Evolutionary conservation across 164 flowering plant species (phyloP), one percentile per base, ranked within the genome.

Genomic region (Vitis labrusca): DNA sequence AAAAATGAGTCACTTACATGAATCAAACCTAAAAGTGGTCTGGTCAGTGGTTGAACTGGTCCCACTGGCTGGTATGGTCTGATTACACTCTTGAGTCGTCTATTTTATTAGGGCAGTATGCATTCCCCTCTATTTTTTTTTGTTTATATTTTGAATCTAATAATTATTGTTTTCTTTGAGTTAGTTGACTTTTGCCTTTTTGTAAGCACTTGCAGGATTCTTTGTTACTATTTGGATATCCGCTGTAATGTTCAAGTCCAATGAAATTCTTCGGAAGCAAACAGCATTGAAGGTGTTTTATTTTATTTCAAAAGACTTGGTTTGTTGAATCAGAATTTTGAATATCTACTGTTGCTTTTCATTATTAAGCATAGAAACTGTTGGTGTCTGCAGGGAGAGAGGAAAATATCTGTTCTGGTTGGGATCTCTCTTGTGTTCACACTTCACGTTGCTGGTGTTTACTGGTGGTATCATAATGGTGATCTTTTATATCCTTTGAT

Each of bases 211-310:
- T 79, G 19, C 87, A 96, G 99, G 99, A 59, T 93, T 96, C 73
- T 89, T 92, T 84, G 93, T 91, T 29, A 91, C 98, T 49, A 88
- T 93, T 58, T 93, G 97, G 95, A 89, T 96, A 69, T 92, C 97
- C 76, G 99, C 91, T 64, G 88, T 96, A 59, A 88, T 96, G 97
- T 92, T 86, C 76, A 96, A 96, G 86, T 96, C 99, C 16, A 96
- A 96, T 80, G 99, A 96, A 72, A 88, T 92, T 68, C 75, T 96
- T 63, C 75, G 89, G 57, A 96, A 94, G 76, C 99, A 96, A 78
- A 96, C 99, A 59, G 97, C 99, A 67, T 79, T 93, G 29, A 96
- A 93, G 97, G 99, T 96, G 67, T 64, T 50, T 56, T 75, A 32
- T 51, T 59, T 52, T 59, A 37, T 71, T 37, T 37, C 44, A 37